Conservation (phyloP, 1,284 basidiomycete species). For the Anthracocystis setariae region DNA sequence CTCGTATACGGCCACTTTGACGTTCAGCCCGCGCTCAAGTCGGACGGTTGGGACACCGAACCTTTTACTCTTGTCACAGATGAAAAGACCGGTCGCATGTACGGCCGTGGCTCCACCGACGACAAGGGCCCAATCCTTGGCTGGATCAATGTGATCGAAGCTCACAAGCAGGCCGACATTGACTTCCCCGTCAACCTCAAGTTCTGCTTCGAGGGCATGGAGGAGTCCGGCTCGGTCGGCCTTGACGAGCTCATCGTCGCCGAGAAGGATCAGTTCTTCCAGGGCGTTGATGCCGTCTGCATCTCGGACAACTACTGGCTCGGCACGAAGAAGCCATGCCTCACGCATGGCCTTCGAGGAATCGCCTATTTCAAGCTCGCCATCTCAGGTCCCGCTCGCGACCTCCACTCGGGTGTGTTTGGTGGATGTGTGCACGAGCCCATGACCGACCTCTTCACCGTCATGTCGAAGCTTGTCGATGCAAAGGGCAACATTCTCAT, state of each 20-base stretch:
- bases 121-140: constrained; percentile 73
- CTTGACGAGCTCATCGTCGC: constrained; percentile 87
- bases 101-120: constrained; percentile 76
- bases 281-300: constrained; percentile 92
- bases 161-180: constrained; percentile 77
- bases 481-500: constrained; percentile 85
- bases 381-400: constrained; percentile 84
- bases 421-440: constrained; percentile 68
- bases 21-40: constrained; percentile 72
- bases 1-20: constrained; percentile 79
- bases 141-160: constrained; percentile 94
- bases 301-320: constrained; percentile 73
- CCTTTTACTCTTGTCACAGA: constrained; percentile 85
- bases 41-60: constrained; percentile 83
- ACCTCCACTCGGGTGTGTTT: constrained; percentile 83
- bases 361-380: constrained; percentile 87
- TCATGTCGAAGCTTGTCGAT: constrained; percentile 82
- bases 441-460: constrained; percentile 75
- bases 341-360: constrained; percentile 74
- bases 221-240: constrained; percentile 93
- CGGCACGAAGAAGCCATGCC: constrained; percentile 68
- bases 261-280: constrained; percentile 86
- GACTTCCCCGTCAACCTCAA: constrained; percentile 92
- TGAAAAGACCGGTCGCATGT: constrained; percentile 77
- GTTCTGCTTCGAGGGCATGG: constrained; percentile 97